Conservation (phyloP, 768 basidiomycete genomes). For the Paxillus ammoniavirescens region DNA sequence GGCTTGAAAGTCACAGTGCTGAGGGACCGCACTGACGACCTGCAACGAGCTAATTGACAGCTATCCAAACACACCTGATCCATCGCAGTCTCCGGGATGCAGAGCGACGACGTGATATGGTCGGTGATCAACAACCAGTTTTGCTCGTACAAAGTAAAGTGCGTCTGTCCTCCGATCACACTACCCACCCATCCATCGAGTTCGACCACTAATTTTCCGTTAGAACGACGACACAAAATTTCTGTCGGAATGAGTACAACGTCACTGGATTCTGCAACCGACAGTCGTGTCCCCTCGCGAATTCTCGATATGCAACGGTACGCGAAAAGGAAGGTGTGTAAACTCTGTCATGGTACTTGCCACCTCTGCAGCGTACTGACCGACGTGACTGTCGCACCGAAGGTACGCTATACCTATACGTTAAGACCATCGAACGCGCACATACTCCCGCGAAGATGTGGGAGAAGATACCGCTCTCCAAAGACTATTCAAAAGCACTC, state of each 20-base stretch:
- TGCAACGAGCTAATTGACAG: slow-evolving; percentile 10
- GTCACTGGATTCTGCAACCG: slow-evolving; percentile 93
- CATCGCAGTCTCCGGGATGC: slow-evolving; percentile 45
- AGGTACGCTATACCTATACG: slow-evolving; percentile 87
- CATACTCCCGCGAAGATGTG: slow-evolving; percentile 97
- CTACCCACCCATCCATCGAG: neutral
- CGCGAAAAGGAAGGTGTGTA: slow-evolving; percentile 85
- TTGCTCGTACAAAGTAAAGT: slow-evolving; percentile 99
- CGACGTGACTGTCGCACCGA: slow-evolving; percentile 21
- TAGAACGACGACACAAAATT: slow-evolving; percentile 94
- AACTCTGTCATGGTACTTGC: neutral
- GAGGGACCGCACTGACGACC: neutral
- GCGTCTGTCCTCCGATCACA: slow-evolving; percentile 31
- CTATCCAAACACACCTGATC: neutral
- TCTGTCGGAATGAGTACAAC: slow-evolving; percentile 99
- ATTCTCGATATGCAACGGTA: slow-evolving; percentile 97
- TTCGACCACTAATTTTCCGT: slow-evolving; percentile 1
- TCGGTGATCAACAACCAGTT: slow-evolving; percentile 91
- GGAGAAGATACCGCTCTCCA: slow-evolving; percentile 91
- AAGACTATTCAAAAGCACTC: slow-evolving; percentile 92
- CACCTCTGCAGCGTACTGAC: neutral
- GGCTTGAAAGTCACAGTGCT: too few species aligned
- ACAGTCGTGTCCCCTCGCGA: slow-evolving; percentile 97
- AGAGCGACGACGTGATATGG: slow-evolving; percentile 99
- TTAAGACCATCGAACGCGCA: slow-evolving; percentile 97